phyloP scores from a whole-genome alignment of 2,329 filamentous ascomycete genomes.

The Phoma herbarum region DNA sequence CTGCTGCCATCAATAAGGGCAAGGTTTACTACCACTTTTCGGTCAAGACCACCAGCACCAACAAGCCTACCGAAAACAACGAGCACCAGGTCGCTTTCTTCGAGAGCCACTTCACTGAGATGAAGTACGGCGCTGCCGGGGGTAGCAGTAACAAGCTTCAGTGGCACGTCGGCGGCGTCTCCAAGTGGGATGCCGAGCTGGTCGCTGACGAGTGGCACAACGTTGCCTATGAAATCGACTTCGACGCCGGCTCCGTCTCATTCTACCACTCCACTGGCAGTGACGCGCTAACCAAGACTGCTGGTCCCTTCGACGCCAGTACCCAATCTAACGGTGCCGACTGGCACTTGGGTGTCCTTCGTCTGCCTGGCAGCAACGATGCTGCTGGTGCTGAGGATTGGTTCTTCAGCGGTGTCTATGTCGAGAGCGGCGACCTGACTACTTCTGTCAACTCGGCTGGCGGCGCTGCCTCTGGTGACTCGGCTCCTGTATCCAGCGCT shows the following conservation, averaged over 20 bases:
- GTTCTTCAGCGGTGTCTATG: conserved; percentile 76
- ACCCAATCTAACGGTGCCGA: conserved; percentile 73
- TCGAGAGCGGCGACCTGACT: conserved; percentile 65
- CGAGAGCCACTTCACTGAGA: conserved; percentile 77
- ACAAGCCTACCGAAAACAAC: conserved; percentile 67
- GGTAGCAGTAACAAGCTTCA: conserved; percentile 64
- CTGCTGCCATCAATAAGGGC: conserved; percentile 68
- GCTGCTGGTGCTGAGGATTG: conserved; percentile 68
- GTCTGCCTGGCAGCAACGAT: conserved; percentile 67
- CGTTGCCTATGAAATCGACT: conserved; percentile 77
- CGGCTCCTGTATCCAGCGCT: conserved; percentile 20
- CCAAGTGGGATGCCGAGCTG: conserved; percentile 70
- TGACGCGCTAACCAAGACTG: conserved; percentile 65
- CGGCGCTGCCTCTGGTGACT: conserved; percentile 17
- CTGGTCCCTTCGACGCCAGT: conserved; percentile 66
- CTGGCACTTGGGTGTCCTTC: conserved; percentile 76
- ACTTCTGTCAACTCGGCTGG: conserved; percentile 38
- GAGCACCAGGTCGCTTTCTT: conserved; percentile 74
- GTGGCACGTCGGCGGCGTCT: conserved; percentile 69
- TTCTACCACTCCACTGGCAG: conserved; percentile 75
- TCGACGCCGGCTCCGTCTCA: conserved; percentile 67
- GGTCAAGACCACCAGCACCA: conserved; percentile 66
- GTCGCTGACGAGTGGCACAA: conserved; percentile 75
- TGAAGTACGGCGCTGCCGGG: conserved; percentile 68
- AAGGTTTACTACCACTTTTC: conserved; percentile 78